These are phyloP conservation scores for Spinellus fusiger DNA, from an alignment of 192 early-diverging fungal species.

Conservation along the genomic window DNA sequence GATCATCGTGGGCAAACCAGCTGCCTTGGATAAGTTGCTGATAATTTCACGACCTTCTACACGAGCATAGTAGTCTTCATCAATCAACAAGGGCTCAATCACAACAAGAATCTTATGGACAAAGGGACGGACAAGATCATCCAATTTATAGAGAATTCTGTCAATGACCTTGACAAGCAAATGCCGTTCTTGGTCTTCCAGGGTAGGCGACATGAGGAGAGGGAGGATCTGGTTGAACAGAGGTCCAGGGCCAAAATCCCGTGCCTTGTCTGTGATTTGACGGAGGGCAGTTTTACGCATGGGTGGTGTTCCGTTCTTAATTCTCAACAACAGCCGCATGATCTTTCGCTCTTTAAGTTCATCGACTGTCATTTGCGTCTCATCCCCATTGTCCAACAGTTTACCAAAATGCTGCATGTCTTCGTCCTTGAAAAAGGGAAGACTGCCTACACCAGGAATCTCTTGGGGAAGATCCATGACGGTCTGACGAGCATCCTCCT, in stretches of 20 bases:
- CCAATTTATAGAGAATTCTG: conserved; percentile 91
- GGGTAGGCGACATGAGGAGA: conserved; percentile 90
- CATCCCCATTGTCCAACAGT: conserved; percentile 80
- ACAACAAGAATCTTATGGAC: conserved; percentile 99
- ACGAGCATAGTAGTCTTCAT: conserved; percentile 96
- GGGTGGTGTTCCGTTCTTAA: conserved; percentile 97
- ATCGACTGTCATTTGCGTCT: conserved; percentile 72
- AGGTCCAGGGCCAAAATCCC: conserved; percentile 89
- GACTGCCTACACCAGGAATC: conserved; percentile 79
- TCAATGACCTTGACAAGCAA: conserved; percentile 98
- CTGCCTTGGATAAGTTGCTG: conserved; percentile 94
- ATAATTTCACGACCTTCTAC: conserved; percentile 98
- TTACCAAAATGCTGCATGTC: conserved; percentile 98
- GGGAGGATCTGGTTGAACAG: conserved; percentile 96
- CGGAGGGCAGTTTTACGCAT: conserved; percentile 90
- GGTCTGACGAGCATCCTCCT: conserved; percentile 62
- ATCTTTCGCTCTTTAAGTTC: conserved; percentile 95
- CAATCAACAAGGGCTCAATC: conserved; percentile 95
- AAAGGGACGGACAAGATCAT: conserved; percentile 91
- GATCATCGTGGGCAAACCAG: conserved; percentile 96
- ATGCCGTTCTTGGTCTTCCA: conserved; percentile 98
- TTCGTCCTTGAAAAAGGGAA: conserved; percentile 93
- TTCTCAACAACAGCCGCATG: conserved; percentile 90
- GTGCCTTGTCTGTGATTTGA: conserved; percentile 93
- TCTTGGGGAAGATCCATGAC: conserved; percentile 72